Evolutionary conservation across 805 yeast species (phyloP), one percentile per base, ranked within the genome.

Genomic region (Candida nanaspora): DNA sequence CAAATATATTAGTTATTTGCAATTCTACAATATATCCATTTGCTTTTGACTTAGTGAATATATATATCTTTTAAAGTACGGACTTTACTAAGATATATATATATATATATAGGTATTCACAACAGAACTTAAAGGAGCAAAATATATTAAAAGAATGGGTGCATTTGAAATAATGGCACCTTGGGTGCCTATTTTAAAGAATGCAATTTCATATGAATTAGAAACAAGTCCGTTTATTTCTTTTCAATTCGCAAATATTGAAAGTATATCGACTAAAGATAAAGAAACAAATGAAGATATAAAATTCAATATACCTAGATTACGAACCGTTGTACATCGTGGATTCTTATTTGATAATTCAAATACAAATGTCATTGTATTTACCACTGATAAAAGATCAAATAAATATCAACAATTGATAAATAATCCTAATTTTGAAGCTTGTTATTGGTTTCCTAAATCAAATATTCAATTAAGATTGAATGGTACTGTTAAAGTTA

Each of bases 291-390:
- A 21, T n/a, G 18, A 33, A 13, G 35, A 21, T 8, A 25, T 13
- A 4, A 48, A 59, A 11, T 72, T 76, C 15, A 57, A 62, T 10
- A 45, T 49, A 30, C 95, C 95, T 3, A 70, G 68, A 39, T 81
- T 78, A 37, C 64, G 95, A 48, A 81, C 93, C 0, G 74, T 86
- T 44, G 76, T 85, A 4, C 76, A 68, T 48, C 69, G 95, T 37
- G 93, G 88, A 8, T 86, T 84, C 59, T 63, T 86, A 38, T 86
- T 86, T 55, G 70, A 76, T 52, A 86, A 84, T 53, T 71, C 70
- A 46, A 68, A 73, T 42, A 80, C 82, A 21, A 86, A 83, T 52
- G 75, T 82, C 11, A 57, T 86, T 39, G 70, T 85, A 1, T 78
- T 82, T 50, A 73, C 82, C 33, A 81, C 93, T 1, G 95, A 86